These are phyloP conservation scores for Trichoderma hamatum DNA, from an alignment of 2,329 filamentous ascomycete genomes.

Conservation along the genomic window DNA sequence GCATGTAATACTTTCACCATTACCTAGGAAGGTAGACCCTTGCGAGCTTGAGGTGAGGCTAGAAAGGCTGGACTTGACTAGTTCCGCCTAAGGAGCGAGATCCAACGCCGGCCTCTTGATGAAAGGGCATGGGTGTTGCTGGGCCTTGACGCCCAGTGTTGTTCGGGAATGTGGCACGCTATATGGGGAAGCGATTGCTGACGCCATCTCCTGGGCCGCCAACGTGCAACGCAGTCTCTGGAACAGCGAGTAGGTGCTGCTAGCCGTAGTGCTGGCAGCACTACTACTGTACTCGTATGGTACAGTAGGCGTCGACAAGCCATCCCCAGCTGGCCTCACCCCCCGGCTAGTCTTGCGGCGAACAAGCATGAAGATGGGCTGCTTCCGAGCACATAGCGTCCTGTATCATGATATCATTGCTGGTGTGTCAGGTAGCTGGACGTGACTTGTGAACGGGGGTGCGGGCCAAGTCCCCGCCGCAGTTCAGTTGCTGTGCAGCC, in stretches of 20 bases:
- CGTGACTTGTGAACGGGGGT: constrained; percentile 28
- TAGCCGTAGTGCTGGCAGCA: neutral
- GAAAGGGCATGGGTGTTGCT: constrained; percentile 22
- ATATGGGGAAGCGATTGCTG: constrained; percentile 25
- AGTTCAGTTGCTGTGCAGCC: constrained; percentile 25
- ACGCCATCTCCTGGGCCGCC: constrained; percentile 25
- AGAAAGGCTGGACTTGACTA: constrained; percentile 12
- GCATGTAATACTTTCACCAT: neutral
- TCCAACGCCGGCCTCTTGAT: constrained; percentile 15
- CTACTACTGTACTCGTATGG: neutral
- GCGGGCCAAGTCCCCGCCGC: constrained; percentile 25
- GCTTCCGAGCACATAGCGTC: constrained; percentile 29
- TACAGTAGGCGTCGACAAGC: neutral
- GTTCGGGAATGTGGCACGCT: constrained; percentile 26
- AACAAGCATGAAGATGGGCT: constrained; percentile 29
- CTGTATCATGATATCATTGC: constrained; percentile 42
- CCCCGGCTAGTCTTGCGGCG: constrained; percentile 27
- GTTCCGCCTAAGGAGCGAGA: constrained; percentile 10
- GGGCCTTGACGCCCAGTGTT: constrained; percentile 17
- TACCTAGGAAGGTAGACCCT: neutral
- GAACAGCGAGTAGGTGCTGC: neutral
- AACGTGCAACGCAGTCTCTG: constrained; percentile 19
- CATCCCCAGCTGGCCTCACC: constrained; percentile 5
- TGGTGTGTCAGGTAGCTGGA: constrained; percentile 19
- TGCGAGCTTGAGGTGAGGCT: constrained; percentile 17